Evolutionary conservation across 1,284 basidiomycete genomes (phyloP), one percentile per base, ranked within the genome.

Genomic region (Psilocybe mexicana): DNA sequence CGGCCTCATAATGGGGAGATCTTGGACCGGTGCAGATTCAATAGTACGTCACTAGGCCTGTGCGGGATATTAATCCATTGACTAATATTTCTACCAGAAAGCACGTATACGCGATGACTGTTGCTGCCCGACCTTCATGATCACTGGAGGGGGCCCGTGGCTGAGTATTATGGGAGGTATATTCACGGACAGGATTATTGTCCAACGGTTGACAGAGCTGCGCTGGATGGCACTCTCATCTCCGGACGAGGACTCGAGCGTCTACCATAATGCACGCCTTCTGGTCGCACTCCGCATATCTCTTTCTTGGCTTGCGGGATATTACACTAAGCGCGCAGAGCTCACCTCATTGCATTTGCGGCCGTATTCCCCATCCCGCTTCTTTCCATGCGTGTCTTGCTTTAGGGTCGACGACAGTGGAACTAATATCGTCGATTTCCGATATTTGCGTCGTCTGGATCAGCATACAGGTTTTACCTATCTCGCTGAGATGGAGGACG

Each of bases 51-150:
- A 18, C 18, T 18, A 18, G 18, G 18, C 18, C 18, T 18, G 18
- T 18, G 18, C 18, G 18, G 18, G 18, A 18, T 18, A 18, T 18
- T 18, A 18, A 18, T 18, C 18, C 18, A 18, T 18, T 18, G 18
- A 18, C 18, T 18, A 18, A 18, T 18, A 18, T 18, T 18, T 18
- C 18, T 18, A 18, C 18, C 54, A 63, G 62, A 52, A 47, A 54
- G 25, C 54, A 28, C 30, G 33, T 23, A 57, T 65, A 66, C 60
- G 66, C 56, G 61, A 68, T 8, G 58, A 48, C 26, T 68, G 62
- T 59, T 72, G 70, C 58, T 73, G 69, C 60, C 71, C 70, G 18
- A 64, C 64, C 6, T 68, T 73, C 54, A 44, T 74, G 24, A 35
- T 74, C 26, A 66, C 69, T 25, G 62, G 64, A 14, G 68, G 56